Percentiles rank a stretch among this genome's conserved stretches.
These are phyloP conservation scores for Dipodascopsis uninucleata DNA, from an alignment of 805 yeast species.

Conservation along the genomic window DNA sequence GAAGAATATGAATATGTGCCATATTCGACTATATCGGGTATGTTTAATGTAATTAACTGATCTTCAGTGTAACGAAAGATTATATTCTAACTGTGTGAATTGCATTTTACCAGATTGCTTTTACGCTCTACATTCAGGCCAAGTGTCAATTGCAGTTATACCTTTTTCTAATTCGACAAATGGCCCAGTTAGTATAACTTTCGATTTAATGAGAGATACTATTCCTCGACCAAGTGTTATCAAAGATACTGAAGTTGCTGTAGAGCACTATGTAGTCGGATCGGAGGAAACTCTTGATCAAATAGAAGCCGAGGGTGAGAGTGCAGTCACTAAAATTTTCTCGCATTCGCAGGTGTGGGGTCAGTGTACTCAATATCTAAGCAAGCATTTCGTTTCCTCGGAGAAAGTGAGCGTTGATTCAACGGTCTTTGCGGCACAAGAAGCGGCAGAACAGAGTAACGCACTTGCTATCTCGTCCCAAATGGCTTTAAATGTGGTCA, in stretches of 20 bases:
- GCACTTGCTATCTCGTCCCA: slow-evolving; percentile 71
- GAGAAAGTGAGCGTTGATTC: slow-evolving; percentile 65
- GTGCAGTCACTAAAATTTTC: slow-evolving; percentile 55
- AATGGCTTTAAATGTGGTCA: slow-evolving; percentile 60
- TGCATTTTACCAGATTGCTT: slow-evolving; percentile 77
- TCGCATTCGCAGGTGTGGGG: slow-evolving; percentile 99
- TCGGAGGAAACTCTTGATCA: slow-evolving; percentile 9
- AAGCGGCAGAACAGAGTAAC: slow-evolving; percentile 45
- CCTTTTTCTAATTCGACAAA: slow-evolving; percentile 95
- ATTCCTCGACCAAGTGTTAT: slow-evolving; percentile 46
- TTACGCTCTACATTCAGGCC: slow-evolving; percentile 43
- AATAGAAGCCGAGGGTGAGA: slow-evolving; percentile 11
- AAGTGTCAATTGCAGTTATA: slow-evolving; percentile 68
- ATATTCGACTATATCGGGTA: slow-evolving; percentile 30
- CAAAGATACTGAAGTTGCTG: slow-evolving; percentile 77
- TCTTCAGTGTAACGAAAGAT: slow-evolving; percentile 40
- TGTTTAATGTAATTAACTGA: slow-evolving; percentile 48
- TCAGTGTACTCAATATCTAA: slow-evolving; percentile 64
- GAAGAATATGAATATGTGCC: slow-evolving; percentile 30
- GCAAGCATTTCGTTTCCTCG: slow-evolving; percentile 37
- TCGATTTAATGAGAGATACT: slow-evolving; percentile 75
- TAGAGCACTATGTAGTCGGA: slow-evolving; percentile 70
- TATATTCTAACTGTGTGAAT: too few species aligned
- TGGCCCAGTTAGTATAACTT: slow-evolving; percentile 85
- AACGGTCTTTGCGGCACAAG: slow-evolving; percentile 80